Base-by-base conservation (phyloP, 2,329 filamentous ascomycete species). In the Aspergillus uvarum region DNA sequence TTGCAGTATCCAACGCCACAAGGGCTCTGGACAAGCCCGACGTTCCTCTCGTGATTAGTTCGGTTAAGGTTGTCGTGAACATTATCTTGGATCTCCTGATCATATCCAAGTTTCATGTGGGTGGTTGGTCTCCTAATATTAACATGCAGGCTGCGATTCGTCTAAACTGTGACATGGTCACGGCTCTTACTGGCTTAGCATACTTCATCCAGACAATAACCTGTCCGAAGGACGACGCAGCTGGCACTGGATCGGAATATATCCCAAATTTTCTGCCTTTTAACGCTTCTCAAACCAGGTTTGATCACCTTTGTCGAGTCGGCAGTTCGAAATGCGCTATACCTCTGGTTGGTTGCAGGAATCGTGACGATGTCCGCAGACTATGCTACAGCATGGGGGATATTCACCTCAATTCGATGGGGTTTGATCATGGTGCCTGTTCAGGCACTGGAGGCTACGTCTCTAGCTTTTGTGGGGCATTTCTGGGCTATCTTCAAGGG, bases 351-450 rank as follows among this genome's bases (percentile, higher is more conserved):
- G 0, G 82, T 91, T 0, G 82, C 77, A 55, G 85, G 81, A 4
- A 88, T 92, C 19, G 82, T 91, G 0, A 76, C 82, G 0, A 78
- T 91, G 60, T 87, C 88, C 0, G 74, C 77, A 0, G 81, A 85
- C 6, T 91, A 91, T 70, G 85, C 87, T 0, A 91, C 88, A 0
- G 87, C 88, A 0, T 92, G 88, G 88, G 86, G 87, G 1, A 79
- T 91, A 10, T 92, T 92, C 76, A 89, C 84, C 58, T 91, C 87
- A 0, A 91, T 91, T 47, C 82, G 88, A 14, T 91, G 88, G 88
- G 89, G 88, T 0, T 77, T 91, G 0, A 77, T 91, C 31, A 92
- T 91, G 88, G 87, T 91, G 0, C 88, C 88, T 0, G 86, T 91
- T 0, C 83, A 86, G 61, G 82, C 87, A 0, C 77, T 91, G 0